phyloP scores from a whole-genome alignment of 2,329 filamentous ascomycete genomes.

The Sporothrix euskadiensis region DNA sequence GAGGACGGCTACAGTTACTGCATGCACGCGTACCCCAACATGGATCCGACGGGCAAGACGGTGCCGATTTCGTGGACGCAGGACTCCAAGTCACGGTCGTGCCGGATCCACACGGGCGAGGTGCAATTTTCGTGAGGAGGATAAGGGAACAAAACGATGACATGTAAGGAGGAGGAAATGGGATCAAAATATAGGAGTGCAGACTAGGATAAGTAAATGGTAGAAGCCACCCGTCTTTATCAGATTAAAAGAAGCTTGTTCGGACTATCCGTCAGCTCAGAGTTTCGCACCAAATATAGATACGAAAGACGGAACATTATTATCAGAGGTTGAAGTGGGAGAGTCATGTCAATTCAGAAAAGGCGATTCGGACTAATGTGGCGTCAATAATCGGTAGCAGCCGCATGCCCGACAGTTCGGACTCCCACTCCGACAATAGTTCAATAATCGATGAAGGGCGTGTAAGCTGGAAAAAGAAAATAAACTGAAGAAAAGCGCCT shows the following conservation, averaged over 20 bases:
- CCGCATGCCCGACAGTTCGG: neutral
- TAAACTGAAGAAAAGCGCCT: neutral
- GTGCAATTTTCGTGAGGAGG: constrained; percentile 25
- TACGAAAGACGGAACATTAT: neutral
- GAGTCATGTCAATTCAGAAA: neutral
- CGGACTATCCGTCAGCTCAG: neutral
- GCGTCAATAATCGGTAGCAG: neutral
- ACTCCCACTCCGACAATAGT: no score
- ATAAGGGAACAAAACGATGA: neutral
- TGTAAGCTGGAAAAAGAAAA: neutral
- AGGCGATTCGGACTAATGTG: neutral
- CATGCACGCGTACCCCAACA: constrained; percentile 32
- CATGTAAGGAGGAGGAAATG: neutral
- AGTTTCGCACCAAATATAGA: neutral
- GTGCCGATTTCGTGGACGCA: constrained; percentile 32
- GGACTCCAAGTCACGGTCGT: constrained; percentile 32
- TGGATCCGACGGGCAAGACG: constrained; percentile 27
- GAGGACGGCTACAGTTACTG: constrained; percentile 32
- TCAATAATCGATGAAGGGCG: no score
- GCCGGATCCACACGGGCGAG: constrained; percentile 30
- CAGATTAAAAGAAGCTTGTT: no score
- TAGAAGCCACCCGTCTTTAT: neutral
- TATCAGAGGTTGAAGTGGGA: neutral
- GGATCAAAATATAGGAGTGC: neutral
- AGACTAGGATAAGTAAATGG: neutral